Base-by-base conservation (phyloP, 768 basidiomycete species). In the Nidula microcarpa region DNA sequence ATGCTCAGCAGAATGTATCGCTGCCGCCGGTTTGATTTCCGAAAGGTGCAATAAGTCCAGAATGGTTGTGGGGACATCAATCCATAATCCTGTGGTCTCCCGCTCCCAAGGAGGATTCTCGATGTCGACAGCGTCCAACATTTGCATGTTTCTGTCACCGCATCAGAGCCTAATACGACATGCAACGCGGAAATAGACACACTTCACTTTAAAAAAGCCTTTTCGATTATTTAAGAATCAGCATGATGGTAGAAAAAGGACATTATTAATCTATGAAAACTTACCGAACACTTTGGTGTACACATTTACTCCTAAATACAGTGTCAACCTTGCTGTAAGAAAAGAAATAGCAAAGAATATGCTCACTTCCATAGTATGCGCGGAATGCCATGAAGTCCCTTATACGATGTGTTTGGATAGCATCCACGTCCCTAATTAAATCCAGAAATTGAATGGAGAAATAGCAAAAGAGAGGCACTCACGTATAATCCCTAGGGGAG, bases 121-220 rank as follows among this genome's bases (percentile, higher is more conserved):
- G 33, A 94, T 68, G 57, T 91, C 84, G 11, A 94, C 87, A 0
- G 79, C 72, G 57, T 95, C 93, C 16, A 95, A 72, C 51, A 94
- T 88, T 10, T 63, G 33, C n/a, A n/a, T n/a, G n/a, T n/a, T n/a
- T n/a, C n/a, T n/a, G n/a, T n/a, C n/a, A n/a, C n/a, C n/a, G n/a
- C n/a, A n/a, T n/a, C n/a, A n/a, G n/a, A n/a, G n/a, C n/a, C n/a
- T n/a, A n/a, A n/a, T n/a, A n/a, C n/a, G n/a, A n/a, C n/a, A n/a
- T n/a, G n/a, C n/a, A n/a, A n/a, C n/a, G n/a, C n/a, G n/a, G n/a
- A n/a, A n/a, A 5, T 10, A 16, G 13, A 36, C 58, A 6, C 58
- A 84, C 86, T 85, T 78, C 47, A 92, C 77, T 65, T 94, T 94
- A 72, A 85, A 89, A 64, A 86, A 94, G 0, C 92, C 87, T 89